Evolutionary conservation across 2,329 filamentous ascomycete species (phyloP), one percentile per base, ranked within the genome.

Genomic region (Neoscytalidium dimidiatum): DNA sequence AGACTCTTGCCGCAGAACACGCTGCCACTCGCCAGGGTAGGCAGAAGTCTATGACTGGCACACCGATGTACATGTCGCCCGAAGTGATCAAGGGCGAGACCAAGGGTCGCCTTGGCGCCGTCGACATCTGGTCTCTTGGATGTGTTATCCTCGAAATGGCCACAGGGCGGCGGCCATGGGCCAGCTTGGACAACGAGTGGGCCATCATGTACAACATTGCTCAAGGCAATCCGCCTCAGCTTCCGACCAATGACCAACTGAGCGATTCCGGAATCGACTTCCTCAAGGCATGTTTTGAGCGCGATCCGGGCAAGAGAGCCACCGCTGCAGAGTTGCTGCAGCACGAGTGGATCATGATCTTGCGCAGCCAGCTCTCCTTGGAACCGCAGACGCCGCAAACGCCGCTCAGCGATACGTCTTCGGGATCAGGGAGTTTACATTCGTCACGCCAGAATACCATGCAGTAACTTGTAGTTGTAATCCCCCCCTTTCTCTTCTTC

Each of bases 131-230:
- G 94, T 97, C 94, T 2, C 85, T 99, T 2, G 94, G 95, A 62
- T 99, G 95, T 75, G 95, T 99, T 41, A 92, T 99, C 69, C 86
- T 97, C 46, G 95, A 99, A 78, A 98, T 99, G 94, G 92, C 92
- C 3, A 99, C 95, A 0, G 95, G 95, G 21, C 88, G 93, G 67
- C 88, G 94, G 17, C 95, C 95, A 1, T 99, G 95, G 95, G 92
- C 93, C 28, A 92, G 90, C 69, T 88, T 98, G 52, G 95, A 99
- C 81, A 99, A 99, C 75, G 95, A 99, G 78, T 99, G 94, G 93
- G 95, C 95, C 46, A 98, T 99, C 81, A 99, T 99, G 95, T 99
- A 97, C 85, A 98, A 98, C 82, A 99, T 99, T 73, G 95, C 95
- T 1, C 94, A 97, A 75, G 95, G 95, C 69, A 96, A 97, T 72